Base-by-base conservation (phyloP, 805 yeast species). In the Kockiozyma suomiensis region DNA sequence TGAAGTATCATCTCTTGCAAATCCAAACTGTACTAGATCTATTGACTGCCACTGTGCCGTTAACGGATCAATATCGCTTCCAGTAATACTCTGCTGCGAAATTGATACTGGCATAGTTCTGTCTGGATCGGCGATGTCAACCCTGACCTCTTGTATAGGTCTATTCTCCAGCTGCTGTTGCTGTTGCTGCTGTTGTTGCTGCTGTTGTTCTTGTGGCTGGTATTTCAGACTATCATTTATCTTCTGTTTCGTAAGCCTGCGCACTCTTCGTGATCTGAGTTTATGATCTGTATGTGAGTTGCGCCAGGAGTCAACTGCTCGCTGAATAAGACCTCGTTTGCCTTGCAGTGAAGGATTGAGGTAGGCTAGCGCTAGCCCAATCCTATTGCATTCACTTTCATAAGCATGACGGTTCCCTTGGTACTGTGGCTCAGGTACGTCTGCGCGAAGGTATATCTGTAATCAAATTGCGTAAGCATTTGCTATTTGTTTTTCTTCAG, bases 231-330 rank as follows among this genome's bases (percentile, higher is more conserved):
- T 35, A 4, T 30, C 50, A 7, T 19, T 13, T 3, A 10, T 45
- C 56, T 56, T 58, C 54, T 59, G 50, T 30, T 53, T 61, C 30
- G 69, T 62, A n/a, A 70, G 60, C 13, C 73, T 70, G 54, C 79
- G 69, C 10, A 79, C 81, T 42, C 82, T 71, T 47, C 83, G 75
- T n/a, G 78, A 73, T 51, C 81, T 70, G 48, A 74, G 69, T 3
- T 72, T 69, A 17, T 74, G 73, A 54, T 80, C 80, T 7, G 71
- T 68, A 62, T 80, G 73, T 4, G 82, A 75, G 67, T 81, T 81
- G 63, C 84, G 73, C 82, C 82, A 81, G 5, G 78, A 72, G 60
- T 80, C 84, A 15, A 81, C 84, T 0, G 84, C 83, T 32, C 83
- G 72, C 65, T 81, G 84, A 15, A 79, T 74, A 15, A 81, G 68